Percentiles rank a stretch among this genome's conserved stretches.
phyloP scores from a whole-genome alignment of 495 filamentous ascomycete genomes.

The Xylaria acuta region DNA sequence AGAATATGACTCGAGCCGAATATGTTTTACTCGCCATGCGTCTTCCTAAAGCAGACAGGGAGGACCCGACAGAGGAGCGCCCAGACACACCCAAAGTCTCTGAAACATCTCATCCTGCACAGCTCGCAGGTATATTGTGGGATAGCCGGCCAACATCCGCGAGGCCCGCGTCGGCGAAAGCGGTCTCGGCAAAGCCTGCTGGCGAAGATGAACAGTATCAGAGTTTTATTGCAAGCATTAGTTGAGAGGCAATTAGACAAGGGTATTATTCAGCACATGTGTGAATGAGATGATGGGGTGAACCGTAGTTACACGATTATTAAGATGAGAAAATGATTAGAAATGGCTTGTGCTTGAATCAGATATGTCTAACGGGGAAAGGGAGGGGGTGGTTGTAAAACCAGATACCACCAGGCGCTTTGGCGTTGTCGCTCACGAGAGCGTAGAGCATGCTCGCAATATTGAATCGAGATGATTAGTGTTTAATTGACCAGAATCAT shows the following conservation, averaged over 20 bases:
- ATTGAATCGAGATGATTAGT: background rate
- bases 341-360: background rate
- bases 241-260: conserved; percentile 24
- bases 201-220: conserved; percentile 58
- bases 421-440: conserved; percentile 20
- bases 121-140: conserved; percentile 48
- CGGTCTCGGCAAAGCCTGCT: conserved; percentile 36
- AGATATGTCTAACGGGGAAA: background rate
- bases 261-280: background rate
- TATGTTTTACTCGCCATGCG: conserved; percentile 72
- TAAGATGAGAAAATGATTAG: background rate
- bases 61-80: conserved; percentile 41
- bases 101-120: conserved; percentile 30
- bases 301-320: background rate
- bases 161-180: conserved; percentile 39
- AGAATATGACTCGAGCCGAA: conserved; percentile 71
- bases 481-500: background rate
- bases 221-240: conserved; percentile 51
- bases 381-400: conserved; percentile 25
- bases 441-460: background rate
- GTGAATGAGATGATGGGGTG: background rate
- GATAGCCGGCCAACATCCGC: conserved; percentile 39
- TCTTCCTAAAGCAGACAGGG: conserved; percentile 58
- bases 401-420: conserved; percentile 30
- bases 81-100: conserved; percentile 37